Evolutionary conservation across 2,329 filamentous ascomycete genomes (phyloP).

Genomic region (Xylaria hypoxylon): DNA sequence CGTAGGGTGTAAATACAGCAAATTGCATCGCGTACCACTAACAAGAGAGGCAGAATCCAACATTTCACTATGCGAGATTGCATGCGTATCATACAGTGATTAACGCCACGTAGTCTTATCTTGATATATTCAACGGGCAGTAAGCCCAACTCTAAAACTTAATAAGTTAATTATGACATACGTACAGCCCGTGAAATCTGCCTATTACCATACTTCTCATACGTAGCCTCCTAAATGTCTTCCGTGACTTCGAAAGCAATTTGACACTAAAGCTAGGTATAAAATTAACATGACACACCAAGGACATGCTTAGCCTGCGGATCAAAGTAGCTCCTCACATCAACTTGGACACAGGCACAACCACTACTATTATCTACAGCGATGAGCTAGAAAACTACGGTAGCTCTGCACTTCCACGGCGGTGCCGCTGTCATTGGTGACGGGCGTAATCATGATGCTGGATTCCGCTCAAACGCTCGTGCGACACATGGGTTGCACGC

Average conservation of each 20-base stretch:
- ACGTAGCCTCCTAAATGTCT: too few relatives aligned
- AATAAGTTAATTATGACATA: neutral
- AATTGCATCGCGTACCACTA: neutral
- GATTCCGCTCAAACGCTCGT: conserved; percentile 44
- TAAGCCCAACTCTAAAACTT: neutral
- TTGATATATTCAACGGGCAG: neutral
- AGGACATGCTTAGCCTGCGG: neutral
- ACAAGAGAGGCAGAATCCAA: neutral
- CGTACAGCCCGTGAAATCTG: too few relatives aligned
- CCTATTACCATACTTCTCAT: too few relatives aligned
- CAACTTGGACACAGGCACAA: conserved; percentile 35
- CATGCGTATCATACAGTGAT: neutral
- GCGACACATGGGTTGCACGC: conserved; percentile 41
- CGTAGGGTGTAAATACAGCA: neutral
- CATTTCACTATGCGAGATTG: neutral
- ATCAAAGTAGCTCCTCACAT: neutral
- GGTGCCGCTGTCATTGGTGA: conserved; percentile 50
- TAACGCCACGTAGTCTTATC: neutral
- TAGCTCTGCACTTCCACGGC: conserved; percentile 51
- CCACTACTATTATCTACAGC: neutral
- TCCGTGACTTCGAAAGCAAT: too few relatives aligned
- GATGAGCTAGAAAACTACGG: conserved; percentile 17
- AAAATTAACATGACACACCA: neutral
- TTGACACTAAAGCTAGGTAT: neutral
- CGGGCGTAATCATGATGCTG: conserved; percentile 49